Conservation (phyloP, 2,329 filamentous ascomycete species). For the Didymella pinodella region DNA sequence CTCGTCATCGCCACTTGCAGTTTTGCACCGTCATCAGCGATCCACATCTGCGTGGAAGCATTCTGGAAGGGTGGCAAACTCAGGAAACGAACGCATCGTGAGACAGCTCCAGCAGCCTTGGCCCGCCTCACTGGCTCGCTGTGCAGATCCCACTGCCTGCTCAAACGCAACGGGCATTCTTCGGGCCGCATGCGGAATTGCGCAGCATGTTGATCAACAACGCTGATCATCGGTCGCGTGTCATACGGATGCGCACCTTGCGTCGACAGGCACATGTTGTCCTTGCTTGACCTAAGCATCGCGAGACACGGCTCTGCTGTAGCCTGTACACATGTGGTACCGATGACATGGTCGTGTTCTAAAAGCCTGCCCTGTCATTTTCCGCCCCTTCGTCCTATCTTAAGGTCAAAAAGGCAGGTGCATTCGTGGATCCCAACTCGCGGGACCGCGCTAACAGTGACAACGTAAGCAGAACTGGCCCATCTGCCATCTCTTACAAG, state of each 20-base stretch:
- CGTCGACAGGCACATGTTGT: neutral
- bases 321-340: neutral
- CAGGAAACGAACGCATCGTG: constrained; percentile 2
- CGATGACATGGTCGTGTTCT: constrained; percentile 12
- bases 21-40: constrained; percentile 28
- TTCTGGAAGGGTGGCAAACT: constrained; percentile 18
- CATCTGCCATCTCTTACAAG: constrained; percentile 18
- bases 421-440: constrained; percentile 15
- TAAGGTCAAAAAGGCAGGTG: constrained; percentile 28
- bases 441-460: constrained; percentile 24
- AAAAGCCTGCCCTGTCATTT: constrained; percentile 6
- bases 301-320: neutral
- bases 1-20: constrained; percentile 19
- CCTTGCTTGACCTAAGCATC: constrained; percentile 9
- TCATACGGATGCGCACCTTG: constrained; percentile 11
- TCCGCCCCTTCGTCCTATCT: constrained; percentile 8
- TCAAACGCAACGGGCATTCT: constrained; percentile 9
- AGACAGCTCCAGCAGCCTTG: constrained; percentile 13
- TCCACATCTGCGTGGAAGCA: constrained; percentile 19
- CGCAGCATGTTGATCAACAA: constrained; percentile 15
- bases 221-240: constrained; percentile 16
- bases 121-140: constrained; percentile 15
- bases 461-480: constrained; percentile 26
- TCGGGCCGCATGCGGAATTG: constrained; percentile 20
- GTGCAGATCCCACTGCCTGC: constrained; percentile 11